Conservation (phyloP, 768 basidiomycete species). For the Punctularia strigosozonata region DNA sequence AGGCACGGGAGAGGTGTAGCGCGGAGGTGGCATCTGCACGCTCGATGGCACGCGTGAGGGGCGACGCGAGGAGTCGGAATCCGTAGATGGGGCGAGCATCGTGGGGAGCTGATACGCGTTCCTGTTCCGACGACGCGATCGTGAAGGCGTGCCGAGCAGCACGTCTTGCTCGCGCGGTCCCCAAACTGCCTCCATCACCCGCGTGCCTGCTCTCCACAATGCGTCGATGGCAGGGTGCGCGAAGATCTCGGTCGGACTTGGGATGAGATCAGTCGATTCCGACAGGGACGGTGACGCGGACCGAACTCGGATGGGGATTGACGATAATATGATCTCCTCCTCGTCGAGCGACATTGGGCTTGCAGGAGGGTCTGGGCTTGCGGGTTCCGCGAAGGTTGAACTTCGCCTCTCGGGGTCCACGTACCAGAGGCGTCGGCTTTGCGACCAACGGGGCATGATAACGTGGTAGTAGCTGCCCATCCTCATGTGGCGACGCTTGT, state of each 20-base stretch:
- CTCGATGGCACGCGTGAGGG: slow-evolving; percentile 15
- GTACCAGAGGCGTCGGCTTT: slow-evolving; percentile 62
- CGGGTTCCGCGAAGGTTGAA: slow-evolving; percentile 24
- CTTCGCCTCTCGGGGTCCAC: slow-evolving; percentile 51
- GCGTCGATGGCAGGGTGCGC: slow-evolving; percentile 36
- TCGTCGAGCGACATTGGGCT: slow-evolving; percentile 27
- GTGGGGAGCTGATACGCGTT: slow-evolving; percentile 77
- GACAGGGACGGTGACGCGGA: slow-evolving; percentile 45
- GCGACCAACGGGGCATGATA: slow-evolving; percentile 61
- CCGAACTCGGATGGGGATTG: slow-evolving; percentile 48
- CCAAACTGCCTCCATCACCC: slow-evolving; percentile 39
- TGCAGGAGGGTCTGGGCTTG: slow-evolving; percentile 37
- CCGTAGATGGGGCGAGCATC: slow-evolving; percentile 45
- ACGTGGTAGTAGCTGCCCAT: slow-evolving; percentile 69
- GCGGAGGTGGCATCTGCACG: slow-evolving; percentile 5
- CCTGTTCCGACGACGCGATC: slow-evolving; percentile 36
- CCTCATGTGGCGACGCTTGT: slow-evolving; percentile 49
- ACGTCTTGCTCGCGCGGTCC: slow-evolving; percentile 23
- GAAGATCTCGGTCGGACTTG: slow-evolving; percentile 27
- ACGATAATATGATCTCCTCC: slow-evolving; percentile 41
- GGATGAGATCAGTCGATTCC: slow-evolving; percentile 28
- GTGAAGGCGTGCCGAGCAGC: slow-evolving; percentile 34
- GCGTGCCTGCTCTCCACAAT: slow-evolving; percentile 44
- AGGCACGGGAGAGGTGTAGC: slow-evolving; percentile 1
- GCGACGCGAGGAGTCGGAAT: slow-evolving; percentile 18